These are phyloP conservation scores for Aspergillus hiratsukae DNA, from an alignment of 2,329 filamentous ascomycete species.

Conservation along the genomic window DNA sequence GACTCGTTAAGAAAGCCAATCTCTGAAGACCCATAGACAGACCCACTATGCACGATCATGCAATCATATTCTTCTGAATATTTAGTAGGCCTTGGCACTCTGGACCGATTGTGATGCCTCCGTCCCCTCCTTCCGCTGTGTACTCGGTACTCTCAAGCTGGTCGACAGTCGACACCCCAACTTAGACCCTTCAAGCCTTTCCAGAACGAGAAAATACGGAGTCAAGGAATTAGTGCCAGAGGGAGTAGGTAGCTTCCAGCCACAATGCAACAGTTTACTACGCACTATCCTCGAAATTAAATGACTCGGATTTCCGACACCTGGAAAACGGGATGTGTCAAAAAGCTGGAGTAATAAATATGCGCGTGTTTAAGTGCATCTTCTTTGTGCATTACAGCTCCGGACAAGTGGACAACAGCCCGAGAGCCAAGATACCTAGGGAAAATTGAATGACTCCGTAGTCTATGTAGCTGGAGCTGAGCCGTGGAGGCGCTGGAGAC, in stretches of 20 bases:
- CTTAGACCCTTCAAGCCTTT: conserved; percentile 9
- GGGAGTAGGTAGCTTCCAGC: conserved; percentile 11
- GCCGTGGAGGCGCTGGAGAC: neutral
- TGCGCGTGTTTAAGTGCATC: neutral
- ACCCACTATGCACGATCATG: conserved; percentile 9
- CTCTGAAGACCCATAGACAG: conserved; percentile 9
- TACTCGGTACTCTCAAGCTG: neutral
- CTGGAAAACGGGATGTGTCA: neutral
- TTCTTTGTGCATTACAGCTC: neutral
- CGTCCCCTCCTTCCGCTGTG: neutral
- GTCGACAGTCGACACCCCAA: neutral
- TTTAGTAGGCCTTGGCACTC: conserved; percentile 16
- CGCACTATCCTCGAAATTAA: neutral
- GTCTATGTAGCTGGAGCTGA: neutral
- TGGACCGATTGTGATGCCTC: conserved; percentile 3
- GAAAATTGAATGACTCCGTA: neutral
- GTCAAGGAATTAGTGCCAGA: neutral
- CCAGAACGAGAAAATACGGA: neutral
- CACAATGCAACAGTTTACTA: conserved; percentile 10
- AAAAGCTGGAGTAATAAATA: neutral
- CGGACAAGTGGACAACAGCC: neutral
- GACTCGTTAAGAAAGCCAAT: conserved; percentile 2
- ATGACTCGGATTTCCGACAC: neutral
- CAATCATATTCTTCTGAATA: conserved; percentile 12
- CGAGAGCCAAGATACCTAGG: neutral